Base-by-base conservation (phyloP, 73 alveolate genomes). In the Symbiodinium pilosum region DNA sequence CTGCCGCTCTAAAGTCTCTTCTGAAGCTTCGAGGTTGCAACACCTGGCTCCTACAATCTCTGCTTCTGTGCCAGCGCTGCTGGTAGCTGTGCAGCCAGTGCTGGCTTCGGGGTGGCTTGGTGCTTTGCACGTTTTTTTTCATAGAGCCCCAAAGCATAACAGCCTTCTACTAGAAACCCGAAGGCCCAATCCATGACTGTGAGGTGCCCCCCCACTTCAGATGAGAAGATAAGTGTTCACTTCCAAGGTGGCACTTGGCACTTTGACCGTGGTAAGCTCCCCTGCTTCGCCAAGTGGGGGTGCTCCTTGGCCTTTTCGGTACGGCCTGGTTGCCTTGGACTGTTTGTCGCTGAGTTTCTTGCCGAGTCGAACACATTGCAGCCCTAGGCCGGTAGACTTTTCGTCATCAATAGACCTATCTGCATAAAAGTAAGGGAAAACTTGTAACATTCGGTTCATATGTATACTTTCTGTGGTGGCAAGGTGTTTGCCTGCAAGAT, bases 41-140 rank as follows among this genome's bases (percentile, higher is more conserved):
- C 81, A 4, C 39, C 81, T 5, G 38, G 81, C 81, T 28, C 38
- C 81, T 64, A 64, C 81, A 64, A 64, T 18, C 81, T 64, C 81
- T 64, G 81, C 81, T 64, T 64, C 81, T 64, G 81, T 64, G 81
- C 81, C 81, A 64, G 81, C 34, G 81, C 81, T 64, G 32, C 81
- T 4, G 81, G 81, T 38, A 64, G 81, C 81, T 64, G 81, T 64
- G 81, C 81, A 9, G 81, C 7, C 81, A 64, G 38, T 38, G 9
- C 38, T 64, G 81, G 81, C 81, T 64, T 64, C 34, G 81, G 81
- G 40, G 81, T 64, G 39, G 41, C 81, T 64, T 64, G 81, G 81
- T 64, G 38, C 81, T 14, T n/a, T 9, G n/a, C n/a, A n/a, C n/a
- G n/a, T n/a, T n/a, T n/a, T n/a, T n/a, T n/a, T n/a, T n/a, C n/a